Evolutionary conservation across 208 protist species (phyloP).

Genomic region (Jaenimonas drosophilae): DNA sequence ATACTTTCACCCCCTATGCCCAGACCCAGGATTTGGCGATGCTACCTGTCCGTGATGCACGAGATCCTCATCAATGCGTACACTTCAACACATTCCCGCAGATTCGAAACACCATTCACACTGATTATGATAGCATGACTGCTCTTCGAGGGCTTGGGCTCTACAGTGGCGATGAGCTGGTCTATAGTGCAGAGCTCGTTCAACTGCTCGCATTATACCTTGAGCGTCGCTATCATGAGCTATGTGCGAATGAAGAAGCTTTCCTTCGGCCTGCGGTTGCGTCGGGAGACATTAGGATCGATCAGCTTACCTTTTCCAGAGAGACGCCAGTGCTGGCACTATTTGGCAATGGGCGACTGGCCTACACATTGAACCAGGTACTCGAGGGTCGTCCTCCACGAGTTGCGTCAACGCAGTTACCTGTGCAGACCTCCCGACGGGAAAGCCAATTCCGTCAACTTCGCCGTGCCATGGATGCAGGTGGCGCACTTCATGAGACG

Average conservation of each 20-base stretch:
- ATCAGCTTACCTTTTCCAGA: constrained; percentile 13
- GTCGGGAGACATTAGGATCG: too few species aligned
- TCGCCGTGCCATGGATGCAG: constrained; percentile 3
- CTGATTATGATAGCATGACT: constrained; percentile 57
- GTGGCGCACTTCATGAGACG: constrained; percentile 1
- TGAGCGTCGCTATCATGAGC: constrained; percentile 22
- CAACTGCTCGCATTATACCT: constrained; percentile 44
- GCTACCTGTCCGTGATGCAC: constrained; percentile 25
- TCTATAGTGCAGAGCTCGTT: constrained; percentile 41
- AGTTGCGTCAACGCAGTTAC: constrained; percentile 38
- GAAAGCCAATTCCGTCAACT: constrained; percentile 14
- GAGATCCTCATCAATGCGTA: constrained; percentile 14
- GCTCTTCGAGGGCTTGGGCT: constrained; percentile 24
- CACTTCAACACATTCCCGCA: constrained; percentile 47
- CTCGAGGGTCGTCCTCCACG: constrained; percentile 12
- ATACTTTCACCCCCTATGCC: constrained; percentile 53
- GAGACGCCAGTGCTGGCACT: constrained; percentile 45
- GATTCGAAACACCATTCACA: constrained; percentile 52
- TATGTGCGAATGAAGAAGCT: constrained; percentile 12
- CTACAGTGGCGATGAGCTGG: constrained; percentile 36
- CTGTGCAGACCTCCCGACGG: constrained; percentile 18
- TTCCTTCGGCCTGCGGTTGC: constrained; percentile 11
- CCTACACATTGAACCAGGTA: constrained; percentile 41
- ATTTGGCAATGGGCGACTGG: constrained; percentile 64
- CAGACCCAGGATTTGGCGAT: constrained; percentile 60